Evolutionary conservation across 305 asterid species (phyloP).

Genomic region (Salvia sclarea): DNA sequence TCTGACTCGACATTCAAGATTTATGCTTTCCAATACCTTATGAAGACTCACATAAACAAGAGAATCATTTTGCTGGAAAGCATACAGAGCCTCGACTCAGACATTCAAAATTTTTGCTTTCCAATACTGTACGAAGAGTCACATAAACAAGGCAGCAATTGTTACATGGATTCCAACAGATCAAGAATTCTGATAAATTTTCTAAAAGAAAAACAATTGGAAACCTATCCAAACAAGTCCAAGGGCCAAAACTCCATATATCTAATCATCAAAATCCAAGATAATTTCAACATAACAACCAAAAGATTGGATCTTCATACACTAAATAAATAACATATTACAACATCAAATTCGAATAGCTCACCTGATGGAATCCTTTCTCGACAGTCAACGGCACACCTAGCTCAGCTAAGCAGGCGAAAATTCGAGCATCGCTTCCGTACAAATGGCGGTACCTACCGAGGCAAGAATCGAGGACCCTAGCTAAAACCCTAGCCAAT

Average conservation of each 20-base stretch:
- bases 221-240: too few species aligned
- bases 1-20: conserved; percentile 9
- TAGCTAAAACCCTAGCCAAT: conserved; percentile 61
- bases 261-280: neutral
- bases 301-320: too few species aligned
- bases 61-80: too few species aligned
- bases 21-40: neutral
- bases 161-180: neutral
- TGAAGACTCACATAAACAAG: neutral
- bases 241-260: neutral
- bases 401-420: conserved; percentile 74
- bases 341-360: neutral
- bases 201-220: too few species aligned
- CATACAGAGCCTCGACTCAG: too few species aligned
- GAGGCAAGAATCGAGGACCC: conserved; percentile 67
- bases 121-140: neutral
- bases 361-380: conserved; percentile 85
- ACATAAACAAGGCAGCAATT: neutral
- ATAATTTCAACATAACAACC: too few species aligned
- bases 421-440: conserved; percentile 88
- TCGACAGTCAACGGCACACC: conserved; percentile 72
- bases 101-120: conserved; percentile 7
- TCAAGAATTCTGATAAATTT: too few species aligned
- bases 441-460: conserved; percentile 72
- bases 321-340: too few species aligned